A percentile compares a stretch with the other conserved stretches of the same genome.
These are phyloP conservation scores for Malus fusca DNA, from an alignment of 306 rosid genomes.

Conservation along the genomic window DNA sequence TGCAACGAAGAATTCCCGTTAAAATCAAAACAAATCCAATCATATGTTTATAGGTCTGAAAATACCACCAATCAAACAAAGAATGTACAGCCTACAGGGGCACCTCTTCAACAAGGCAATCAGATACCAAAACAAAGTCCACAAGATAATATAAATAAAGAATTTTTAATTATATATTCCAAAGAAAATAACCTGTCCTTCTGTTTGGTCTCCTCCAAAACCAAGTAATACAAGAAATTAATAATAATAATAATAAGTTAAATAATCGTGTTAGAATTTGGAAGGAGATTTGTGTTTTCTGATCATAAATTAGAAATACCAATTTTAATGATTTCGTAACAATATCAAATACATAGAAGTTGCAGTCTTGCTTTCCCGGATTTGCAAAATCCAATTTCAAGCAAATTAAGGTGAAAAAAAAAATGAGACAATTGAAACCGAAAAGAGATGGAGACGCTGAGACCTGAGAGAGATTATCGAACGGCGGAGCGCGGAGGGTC, in stretches of 20 bases:
- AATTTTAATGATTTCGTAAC: not conserved
- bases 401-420: too few relatives aligned
- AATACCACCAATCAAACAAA: conserved; percentile 2
- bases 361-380: too few relatives aligned
- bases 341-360: not conserved
- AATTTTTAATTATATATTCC: not conserved
- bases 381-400: too few relatives aligned
- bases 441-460: too few relatives aligned
- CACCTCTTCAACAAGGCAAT: conserved; percentile 27
- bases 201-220: not conserved
- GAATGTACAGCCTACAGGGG: conserved; percentile 13
- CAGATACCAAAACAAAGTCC: conserved; percentile 43
- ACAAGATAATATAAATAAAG: conserved; percentile 29
- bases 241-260: not conserved
- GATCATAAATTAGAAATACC: not conserved
- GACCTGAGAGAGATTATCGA: too few relatives aligned
- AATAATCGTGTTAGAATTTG: not conserved
- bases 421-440: too few relatives aligned
- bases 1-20: conserved; percentile 16
- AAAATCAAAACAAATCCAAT: conserved; percentile 14
- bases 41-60: not conserved
- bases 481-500: too few relatives aligned
- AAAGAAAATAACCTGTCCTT: conserved; percentile 27
- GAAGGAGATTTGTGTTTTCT: not conserved
- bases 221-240: not conserved